Base-by-base conservation (phyloP, 2,329 filamentous ascomycete species). In the Talaromyces islandicus region DNA sequence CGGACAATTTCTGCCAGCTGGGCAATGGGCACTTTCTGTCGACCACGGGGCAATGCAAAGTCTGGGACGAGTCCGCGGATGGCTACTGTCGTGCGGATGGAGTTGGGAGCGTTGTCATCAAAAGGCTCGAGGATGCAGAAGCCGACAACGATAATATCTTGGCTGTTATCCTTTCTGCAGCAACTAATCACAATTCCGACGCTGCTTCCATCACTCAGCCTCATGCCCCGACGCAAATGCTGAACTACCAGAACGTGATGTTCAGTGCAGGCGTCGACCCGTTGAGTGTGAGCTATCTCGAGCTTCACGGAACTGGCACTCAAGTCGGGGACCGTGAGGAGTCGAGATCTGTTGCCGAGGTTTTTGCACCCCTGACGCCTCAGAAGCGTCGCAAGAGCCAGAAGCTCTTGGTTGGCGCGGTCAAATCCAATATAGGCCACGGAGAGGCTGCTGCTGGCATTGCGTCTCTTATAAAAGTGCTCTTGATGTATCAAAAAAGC, bases 281-380 rank as follows among this genome's bases (percentile, higher is more conserved):
- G 7, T 81, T 85, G 52, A 87, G 91, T 64, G 83, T 92, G 59
- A 85, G 85, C 73, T 92, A 91, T 69, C 84, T 92, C 10, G 90
- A 92, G 75, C 90, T 92, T 85, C 89, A 93, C 72, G 89, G 88
- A 19, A 93, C 89, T 3, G 90, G 89, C 43, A 92, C 89, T 0
- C 88, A 91, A 71, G 88, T 87, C 30, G 90, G 88, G 62, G 90
- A 92, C 66, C 19, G 19, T 11, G 21, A 43, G 19, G 58, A 43
- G 19, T 52, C 57, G 74, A 75, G 60, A 10, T 43, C 55, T 70
- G 80, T 64, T 72, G 76, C 41, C 75, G 63, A 56, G 75, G 83
- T 58, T 73, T 70, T 43, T 75, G 63, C 54, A 5, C 65, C 75
- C 85, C 84, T 54, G 80, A 83, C 27, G 77, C 78, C 58, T 21